Evolutionary conservation across 257 asterid genomes (phyloP), one percentile per base, ranked within the genome.

Genomic region (Misopates orontium): DNA sequence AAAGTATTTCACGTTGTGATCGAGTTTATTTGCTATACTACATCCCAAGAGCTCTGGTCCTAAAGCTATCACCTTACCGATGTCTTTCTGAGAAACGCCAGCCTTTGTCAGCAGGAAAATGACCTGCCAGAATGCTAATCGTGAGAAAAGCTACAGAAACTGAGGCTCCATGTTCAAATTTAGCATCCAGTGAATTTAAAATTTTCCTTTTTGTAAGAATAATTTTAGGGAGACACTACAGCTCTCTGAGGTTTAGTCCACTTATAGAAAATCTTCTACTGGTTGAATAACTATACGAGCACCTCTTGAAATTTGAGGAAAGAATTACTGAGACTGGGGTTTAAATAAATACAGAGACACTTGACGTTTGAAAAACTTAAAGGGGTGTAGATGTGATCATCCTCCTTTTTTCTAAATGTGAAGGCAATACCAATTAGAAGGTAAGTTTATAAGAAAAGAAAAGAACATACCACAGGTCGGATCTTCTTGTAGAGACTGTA

Each of bases 401-500:
- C n/a, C n/a, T n/a, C n/a, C n/a, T n/a, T n/a, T n/a, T n/a, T n/a
- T n/a, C n/a, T n/a, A n/a, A n/a, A n/a, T n/a, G n/a, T n/a, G n/a
- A n/a, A n/a, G n/a, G n/a, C n/a, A n/a, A n/a, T n/a, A n/a, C n/a
- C n/a, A n/a, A n/a, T n/a, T n/a, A n/a, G n/a, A n/a, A n/a, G n/a
- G n/a, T n/a, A n/a, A n/a, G n/a, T n/a, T n/a, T n/a, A 8, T 3
- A 10, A 36, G 40, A 44, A 63, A 48, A 7, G 15, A 48, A 25
- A 25, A 19, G 56, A 31, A 59, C 78, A 12, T 65, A 93, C 99
- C 90, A 88, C 90, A 2, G 96, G 96, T 12, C 99, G 95, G 72
- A 93, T 90, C 72, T 93, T 93, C 86, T 86, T 93, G 83, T 81
- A 28, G 65, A 93, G 97, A 80, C 99, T 93, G 82, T 87, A 86